These are phyloP conservation scores for Phytophthora gonapodyides DNA, from an alignment of 352 stramenopile species.

Conservation along the genomic window DNA sequence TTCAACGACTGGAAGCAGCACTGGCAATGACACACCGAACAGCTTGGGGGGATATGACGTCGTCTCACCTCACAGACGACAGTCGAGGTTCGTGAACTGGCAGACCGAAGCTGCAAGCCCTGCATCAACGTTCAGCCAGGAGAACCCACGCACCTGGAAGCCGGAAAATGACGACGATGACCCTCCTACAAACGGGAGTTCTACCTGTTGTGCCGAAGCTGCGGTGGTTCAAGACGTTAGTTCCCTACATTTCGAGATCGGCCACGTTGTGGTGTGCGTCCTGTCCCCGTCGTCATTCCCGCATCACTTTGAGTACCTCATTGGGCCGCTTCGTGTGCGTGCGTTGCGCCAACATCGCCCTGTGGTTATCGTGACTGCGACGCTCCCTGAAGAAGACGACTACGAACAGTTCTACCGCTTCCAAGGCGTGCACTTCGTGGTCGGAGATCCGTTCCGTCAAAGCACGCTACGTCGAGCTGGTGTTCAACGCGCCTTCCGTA, in stretches of 20 bases:
- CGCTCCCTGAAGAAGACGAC: conserved; percentile 55
- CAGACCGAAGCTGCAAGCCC: conserved; percentile 21
- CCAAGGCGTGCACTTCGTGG: conserved; percentile 65
- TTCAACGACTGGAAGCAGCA: conserved; percentile 28
- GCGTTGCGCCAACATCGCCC: conserved; percentile 68
- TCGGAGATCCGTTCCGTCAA: conserved; percentile 67
- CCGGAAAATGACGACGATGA: conserved; percentile 24
- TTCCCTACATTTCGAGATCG: conserved; percentile 43
- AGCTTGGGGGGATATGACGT: conserved; percentile 18
- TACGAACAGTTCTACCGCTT: conserved; percentile 72
- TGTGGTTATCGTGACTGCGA: conserved; percentile 62
- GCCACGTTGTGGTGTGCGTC: conserved; percentile 72
- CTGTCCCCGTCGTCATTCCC: conserved; percentile 63
- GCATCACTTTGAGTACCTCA: conserved; percentile 83
- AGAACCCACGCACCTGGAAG: conserved; percentile 23
- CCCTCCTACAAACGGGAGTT: conserved; percentile 6
- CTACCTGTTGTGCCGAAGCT: conserved; percentile 28
- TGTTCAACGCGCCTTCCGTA: conserved; percentile 56
- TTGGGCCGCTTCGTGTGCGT: conserved; percentile 72
- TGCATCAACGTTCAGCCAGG: conserved; percentile 13
- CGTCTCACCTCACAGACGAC: conserved; percentile 19
- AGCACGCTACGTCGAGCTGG: conserved; percentile 55
- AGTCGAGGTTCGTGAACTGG: conserved; percentile 36
- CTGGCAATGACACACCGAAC: conserved; percentile 23
- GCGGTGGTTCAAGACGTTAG: conserved; percentile 54